Evolutionary conservation across 2,329 filamentous ascomycete species (phyloP), one percentile per base, ranked within the genome.

Genomic region (Xylariales sp.): DNA sequence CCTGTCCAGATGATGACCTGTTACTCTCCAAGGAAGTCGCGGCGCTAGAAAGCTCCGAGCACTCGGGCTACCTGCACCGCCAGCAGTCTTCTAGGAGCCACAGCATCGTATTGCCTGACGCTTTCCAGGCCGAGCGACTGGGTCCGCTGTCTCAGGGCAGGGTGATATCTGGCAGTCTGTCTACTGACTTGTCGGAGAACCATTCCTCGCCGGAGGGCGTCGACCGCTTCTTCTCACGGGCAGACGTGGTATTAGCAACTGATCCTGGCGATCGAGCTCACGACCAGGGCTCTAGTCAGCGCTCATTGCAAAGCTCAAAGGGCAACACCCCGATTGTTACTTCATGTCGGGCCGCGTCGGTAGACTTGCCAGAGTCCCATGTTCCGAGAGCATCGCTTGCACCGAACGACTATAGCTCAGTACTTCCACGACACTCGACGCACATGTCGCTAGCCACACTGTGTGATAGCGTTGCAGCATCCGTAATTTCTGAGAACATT

Each of bases 1-100:
- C 60, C 45, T 67, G 67, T 53, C 61, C 71, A 11, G 71, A 74
- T 42, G 74, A 76, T 44, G 74, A 78, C 32, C 62, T 60, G 57
- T 43, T 48, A 34, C 42, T 51, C 18, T 45, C 31, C 2, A 57
- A 46, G 20, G 56, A 60, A 31, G 37, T 59, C 27, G 41, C 55
- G 4, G 56, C 29, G 11, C 12, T 38, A 31, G n/a, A 16, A 20
- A 16, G 18, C n/a, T 29, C 38, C 29, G 38, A 27, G 2, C n/a
- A n/a, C n/a, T n/a, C n/a, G n/a, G n/a, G n/a, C n/a, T 16, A 9
- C 3, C n/a, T 7, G 5, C 18, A n/a, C 7, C 12, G 18, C 11
- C 28, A 40, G 19, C 28, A 24, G 12, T 4, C 9, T 7, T 40
- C 29, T 33, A 27, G n/a, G n/a, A 15, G 38, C 29, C 12, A 14